These are phyloP conservation scores for Lipomyces yamanashiensis DNA, from an alignment of 805 yeast species.

Conservation along the genomic window DNA sequence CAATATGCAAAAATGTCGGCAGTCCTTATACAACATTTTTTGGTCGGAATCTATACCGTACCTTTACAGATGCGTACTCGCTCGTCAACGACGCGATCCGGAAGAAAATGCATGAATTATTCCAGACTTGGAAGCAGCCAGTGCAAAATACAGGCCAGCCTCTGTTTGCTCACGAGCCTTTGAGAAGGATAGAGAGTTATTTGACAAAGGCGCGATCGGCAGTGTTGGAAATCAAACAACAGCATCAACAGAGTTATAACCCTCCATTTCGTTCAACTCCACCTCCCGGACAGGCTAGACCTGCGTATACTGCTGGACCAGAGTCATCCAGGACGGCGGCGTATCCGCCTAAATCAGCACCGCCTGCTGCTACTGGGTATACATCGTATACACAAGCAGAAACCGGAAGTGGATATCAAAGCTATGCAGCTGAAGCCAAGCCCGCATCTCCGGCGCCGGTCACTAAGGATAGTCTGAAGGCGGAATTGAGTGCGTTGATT, in stretches of 20 bases:
- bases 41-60: constrained; percentile 67
- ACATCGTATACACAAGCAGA: constrained; percentile 7
- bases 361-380: constrained; percentile 2
- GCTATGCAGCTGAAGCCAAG: not conserved
- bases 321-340: not conserved
- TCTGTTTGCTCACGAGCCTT: constrained; percentile 70
- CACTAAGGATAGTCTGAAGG: constrained; percentile 16
- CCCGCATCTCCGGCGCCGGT: constrained; percentile 6
- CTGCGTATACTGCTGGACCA: not conserved
- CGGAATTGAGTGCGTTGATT: constrained; percentile 25
- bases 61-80: constrained; percentile 79
- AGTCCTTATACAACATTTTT: constrained; percentile 84
- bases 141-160: constrained; percentile 65
- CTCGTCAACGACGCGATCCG: constrained; percentile 77
- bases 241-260: constrained; percentile 21
- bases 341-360: constrained; percentile 4
- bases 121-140: constrained; percentile 80
- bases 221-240: constrained; percentile 30
- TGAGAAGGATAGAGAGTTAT: constrained; percentile 75
- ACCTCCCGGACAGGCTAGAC: not conserved
- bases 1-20: constrained; percentile 89
- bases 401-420: not conserved
- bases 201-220: constrained; percentile 44
- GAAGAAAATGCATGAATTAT: constrained; percentile 71
- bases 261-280: constrained; percentile 11